These are phyloP conservation scores for Apiotrichum sp. DNA, from an alignment of 1,284 basidiomycete genomes.

Conservation along the genomic window DNA sequence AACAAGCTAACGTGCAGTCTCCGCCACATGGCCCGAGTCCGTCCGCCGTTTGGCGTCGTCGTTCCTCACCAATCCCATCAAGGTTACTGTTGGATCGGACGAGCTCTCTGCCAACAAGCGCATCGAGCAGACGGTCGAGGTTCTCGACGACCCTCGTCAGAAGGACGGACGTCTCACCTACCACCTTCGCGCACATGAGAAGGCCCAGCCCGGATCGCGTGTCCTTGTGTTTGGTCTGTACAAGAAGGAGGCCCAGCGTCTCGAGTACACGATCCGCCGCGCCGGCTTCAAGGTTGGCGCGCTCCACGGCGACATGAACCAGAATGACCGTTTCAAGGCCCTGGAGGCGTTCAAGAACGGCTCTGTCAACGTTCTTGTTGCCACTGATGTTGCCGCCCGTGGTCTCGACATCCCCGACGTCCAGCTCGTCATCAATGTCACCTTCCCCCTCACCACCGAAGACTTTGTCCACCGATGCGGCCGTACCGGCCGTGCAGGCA, in stretches of 20 bases:
- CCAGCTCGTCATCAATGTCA: slow-evolving; percentile 86
- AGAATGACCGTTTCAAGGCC: slow-evolving; percentile 76
- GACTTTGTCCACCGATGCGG: slow-evolving; percentile 97
- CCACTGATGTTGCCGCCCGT: slow-evolving; percentile 94
- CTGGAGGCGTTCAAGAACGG: slow-evolving; percentile 87
- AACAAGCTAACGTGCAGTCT: slow-evolving; percentile 55
- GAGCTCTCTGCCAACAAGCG: slow-evolving; percentile 91
- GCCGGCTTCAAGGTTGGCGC: slow-evolving; percentile 81
- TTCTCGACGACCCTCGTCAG: slow-evolving; percentile 76
- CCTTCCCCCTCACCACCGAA: slow-evolving; percentile 85
- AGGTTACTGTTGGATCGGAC: slow-evolving; percentile 92
- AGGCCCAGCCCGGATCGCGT: slow-evolving; percentile 51
- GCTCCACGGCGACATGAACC: slow-evolving; percentile 88
- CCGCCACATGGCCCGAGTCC: slow-evolving; percentile 95
- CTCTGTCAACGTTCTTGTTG: slow-evolving; percentile 76
- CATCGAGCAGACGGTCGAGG: slow-evolving; percentile 71
- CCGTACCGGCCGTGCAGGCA: slow-evolving; percentile 88
- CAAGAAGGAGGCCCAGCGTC: slow-evolving; percentile 91
- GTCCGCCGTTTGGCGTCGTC: slow-evolving; percentile 89
- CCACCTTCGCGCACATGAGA: slow-evolving; percentile 62
- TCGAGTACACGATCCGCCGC: slow-evolving; percentile 71
- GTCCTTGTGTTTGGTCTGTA: slow-evolving; percentile 94
- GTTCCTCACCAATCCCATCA: slow-evolving; percentile 78
- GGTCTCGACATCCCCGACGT: slow-evolving; percentile 97
- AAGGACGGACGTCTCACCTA: slow-evolving; percentile 74